A percentile compares a stretch with the other conserved stretches of the same genome.
These are phyloP conservation scores for Alternaria rosae DNA, from an alignment of 2,329 filamentous ascomycete genomes.

Conservation along the genomic window DNA sequence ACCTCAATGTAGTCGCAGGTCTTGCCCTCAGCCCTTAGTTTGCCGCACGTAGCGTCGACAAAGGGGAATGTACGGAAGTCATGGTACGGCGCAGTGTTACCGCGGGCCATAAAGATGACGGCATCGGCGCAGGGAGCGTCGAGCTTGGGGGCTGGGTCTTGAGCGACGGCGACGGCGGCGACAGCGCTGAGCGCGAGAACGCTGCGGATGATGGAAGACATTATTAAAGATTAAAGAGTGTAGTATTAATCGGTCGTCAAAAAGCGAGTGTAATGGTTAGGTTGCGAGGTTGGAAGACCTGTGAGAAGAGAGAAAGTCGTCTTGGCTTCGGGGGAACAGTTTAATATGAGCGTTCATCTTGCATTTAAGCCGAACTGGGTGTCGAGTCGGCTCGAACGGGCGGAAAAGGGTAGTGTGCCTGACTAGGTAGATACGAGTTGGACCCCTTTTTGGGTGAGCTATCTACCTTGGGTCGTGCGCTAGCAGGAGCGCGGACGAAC, in stretches of 20 bases:
- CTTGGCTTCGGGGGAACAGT: slow-evolving; percentile 26
- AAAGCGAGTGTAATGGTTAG: slow-evolving; percentile 33
- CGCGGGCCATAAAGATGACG: slow-evolving; percentile 34
- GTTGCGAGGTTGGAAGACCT: slow-evolving; percentile 30
- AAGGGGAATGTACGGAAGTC: slow-evolving; percentile 32
- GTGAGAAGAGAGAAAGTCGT: slow-evolving; percentile 27
- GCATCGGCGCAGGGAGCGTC: slow-evolving; percentile 33
- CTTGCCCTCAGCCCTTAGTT: slow-evolving; percentile 31
- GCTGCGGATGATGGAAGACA: slow-evolving; percentile 35
- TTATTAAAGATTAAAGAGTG: slow-evolving; percentile 37
- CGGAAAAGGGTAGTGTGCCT: slow-evolving; percentile 28
- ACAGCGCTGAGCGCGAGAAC: slow-evolving; percentile 31
- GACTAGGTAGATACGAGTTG: slow-evolving; percentile 28
- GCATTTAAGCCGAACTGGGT: slow-evolving; percentile 21
- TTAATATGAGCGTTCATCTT: slow-evolving; percentile 28
- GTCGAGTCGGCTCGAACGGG: slow-evolving; percentile 21
- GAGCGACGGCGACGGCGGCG: slow-evolving; percentile 38
- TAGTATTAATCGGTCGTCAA: slow-evolving; percentile 24
- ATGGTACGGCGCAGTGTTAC: slow-evolving; percentile 33
- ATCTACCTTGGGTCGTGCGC: slow-evolving; percentile 29
- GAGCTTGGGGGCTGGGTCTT: slow-evolving; percentile 38
- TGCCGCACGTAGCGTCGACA: slow-evolving; percentile 29
- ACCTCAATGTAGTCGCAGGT: slow-evolving; percentile 36
- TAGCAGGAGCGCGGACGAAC: slow-evolving; percentile 25
- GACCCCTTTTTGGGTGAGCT: slow-evolving; percentile 27